Percentiles rank a stretch among this genome's conserved stretches.
Evolutionary conservation across 2,329 filamentous ascomycete species (phyloP).

Genomic region (Monosporascus cannonballus): DNA sequence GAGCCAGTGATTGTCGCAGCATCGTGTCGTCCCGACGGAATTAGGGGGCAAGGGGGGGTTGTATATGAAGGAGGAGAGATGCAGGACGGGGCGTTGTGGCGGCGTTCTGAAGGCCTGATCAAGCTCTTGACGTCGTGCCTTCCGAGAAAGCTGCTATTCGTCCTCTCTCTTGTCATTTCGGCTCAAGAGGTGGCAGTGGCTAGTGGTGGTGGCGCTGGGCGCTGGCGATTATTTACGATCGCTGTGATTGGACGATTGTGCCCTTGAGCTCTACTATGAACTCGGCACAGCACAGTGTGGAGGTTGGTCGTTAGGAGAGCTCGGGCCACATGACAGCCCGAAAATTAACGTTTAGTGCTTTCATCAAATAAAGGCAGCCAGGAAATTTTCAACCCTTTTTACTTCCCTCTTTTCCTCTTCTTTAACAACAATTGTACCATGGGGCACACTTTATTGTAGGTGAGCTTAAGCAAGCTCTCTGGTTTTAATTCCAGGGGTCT

Average conservation of each 20-base stretch:
- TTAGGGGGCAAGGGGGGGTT: constrained; percentile 26
- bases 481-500: constrained; percentile 29
- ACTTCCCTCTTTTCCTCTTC: constrained; percentile 35
- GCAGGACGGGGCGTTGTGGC: constrained; percentile 11
- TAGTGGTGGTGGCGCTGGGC: neutral
- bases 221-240: neutral
- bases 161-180: too few species aligned
- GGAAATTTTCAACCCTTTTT: constrained; percentile 4
- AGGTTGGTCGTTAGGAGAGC: neutral
- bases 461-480: constrained; percentile 48
- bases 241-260: neutral
- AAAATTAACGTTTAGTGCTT: neutral
- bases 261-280: neutral
- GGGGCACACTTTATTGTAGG: constrained; percentile 68
- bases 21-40: constrained; percentile 57
- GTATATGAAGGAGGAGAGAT: constrained; percentile 22
- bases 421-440: constrained; percentile 56
- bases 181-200: too few species aligned
- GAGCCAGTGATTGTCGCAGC: constrained; percentile 62
- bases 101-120: constrained; percentile 17
- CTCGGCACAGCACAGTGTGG: neutral
- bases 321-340: neutral
- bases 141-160: constrained; percentile 5
- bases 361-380: neutral
- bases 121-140: constrained; percentile 19